Conservation (phyloP, 345 rosid species). For the Fremontodendron californicum region DNA sequence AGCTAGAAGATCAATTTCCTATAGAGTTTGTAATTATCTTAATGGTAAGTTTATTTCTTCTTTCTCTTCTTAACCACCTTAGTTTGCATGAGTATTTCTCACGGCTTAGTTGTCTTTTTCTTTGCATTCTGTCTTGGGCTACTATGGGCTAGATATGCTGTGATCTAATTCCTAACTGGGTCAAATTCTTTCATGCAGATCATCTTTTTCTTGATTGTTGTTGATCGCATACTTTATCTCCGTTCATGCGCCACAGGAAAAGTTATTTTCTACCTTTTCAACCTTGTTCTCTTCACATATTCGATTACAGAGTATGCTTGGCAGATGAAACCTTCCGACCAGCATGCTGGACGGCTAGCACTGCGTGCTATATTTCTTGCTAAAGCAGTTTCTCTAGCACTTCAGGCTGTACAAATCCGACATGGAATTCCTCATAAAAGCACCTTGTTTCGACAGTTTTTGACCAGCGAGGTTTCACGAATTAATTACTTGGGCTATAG, state of each 20-base stretch:
- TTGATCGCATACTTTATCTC: constrained; percentile 92
- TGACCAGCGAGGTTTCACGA: constrained; percentile 79
- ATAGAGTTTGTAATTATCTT: constrained; percentile 72
- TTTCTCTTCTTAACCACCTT: constrained; percentile 2
- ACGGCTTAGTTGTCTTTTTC: constrained; percentile 10
- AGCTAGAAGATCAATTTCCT: constrained; percentile 98
- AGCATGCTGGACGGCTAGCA: constrained; percentile 62
- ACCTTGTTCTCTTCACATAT: constrained; percentile 83
- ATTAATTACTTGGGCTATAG: constrained; percentile 86
- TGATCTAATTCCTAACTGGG: constrained; percentile 28
- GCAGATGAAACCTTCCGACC: constrained; percentile 63
- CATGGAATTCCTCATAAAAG: constrained; percentile 91
- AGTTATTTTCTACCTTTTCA: constrained; percentile 86
- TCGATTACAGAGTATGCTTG: constrained; percentile 81
- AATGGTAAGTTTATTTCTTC: constrained; percentile 53
- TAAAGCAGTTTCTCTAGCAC: constrained; percentile 83
- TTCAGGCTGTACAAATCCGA: constrained; percentile 91
- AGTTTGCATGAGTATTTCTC: neutral
- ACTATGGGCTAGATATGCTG: neutral
- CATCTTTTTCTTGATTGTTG: constrained; percentile 89
- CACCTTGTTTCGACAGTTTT: constrained; percentile 89
- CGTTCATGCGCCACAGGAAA: constrained; percentile 82
- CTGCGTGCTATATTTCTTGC: constrained; percentile 91
- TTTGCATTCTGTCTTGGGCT: constrained; percentile 6
- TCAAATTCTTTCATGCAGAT: constrained; percentile 53